Percentiles rank a stretch among this genome's conserved stretches.
phyloP scores from a whole-genome alignment of 441 rosid genomes.

The Mallotus japonicus region DNA sequence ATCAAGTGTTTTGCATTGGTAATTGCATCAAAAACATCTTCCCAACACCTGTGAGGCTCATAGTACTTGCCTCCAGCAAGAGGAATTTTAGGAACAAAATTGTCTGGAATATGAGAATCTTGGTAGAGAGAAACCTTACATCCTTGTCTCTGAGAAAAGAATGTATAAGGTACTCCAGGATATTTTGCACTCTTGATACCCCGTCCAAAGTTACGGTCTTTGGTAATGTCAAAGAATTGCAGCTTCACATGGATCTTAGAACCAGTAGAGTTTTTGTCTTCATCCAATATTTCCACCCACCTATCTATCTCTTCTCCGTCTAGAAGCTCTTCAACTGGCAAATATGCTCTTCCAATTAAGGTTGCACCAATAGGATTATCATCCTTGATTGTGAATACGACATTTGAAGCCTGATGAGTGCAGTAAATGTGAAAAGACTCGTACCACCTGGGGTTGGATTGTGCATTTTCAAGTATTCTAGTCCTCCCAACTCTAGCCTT shows the following conservation, averaged over 20 bases:
- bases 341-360: slow-evolving; percentile 80
- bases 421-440: slow-evolving; percentile 96
- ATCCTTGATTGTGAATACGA: slow-evolving; percentile 85
- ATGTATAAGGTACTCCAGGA: slow-evolving; percentile 94
- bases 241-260: slow-evolving; percentile 89
- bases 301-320: slow-evolving; percentile 77
- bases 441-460: slow-evolving; percentile 75
- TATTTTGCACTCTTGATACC: slow-evolving; percentile 72
- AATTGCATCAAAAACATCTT: slow-evolving; percentile 88
- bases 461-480: slow-evolving; percentile 57
- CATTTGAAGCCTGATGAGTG: slow-evolving; percentile 76
- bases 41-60: slow-evolving; percentile 98
- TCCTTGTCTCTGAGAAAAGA: slow-evolving; percentile 78
- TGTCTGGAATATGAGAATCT: slow-evolving; percentile 92
- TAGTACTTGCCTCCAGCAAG: slow-evolving; percentile 87
- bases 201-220: slow-evolving; percentile 61
- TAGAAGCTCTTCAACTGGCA: slow-evolving; percentile 67
- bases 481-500: slow-evolving; percentile 97
- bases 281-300: slow-evolving; percentile 80
- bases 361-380: slow-evolving; percentile 90
- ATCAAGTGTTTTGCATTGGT: slow-evolving; percentile 79
- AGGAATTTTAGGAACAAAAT: slow-evolving; percentile 79
- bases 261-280: slow-evolving; percentile 45
- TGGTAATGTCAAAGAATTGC: slow-evolving; percentile 62
- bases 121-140: slow-evolving; percentile 90